Base-by-base conservation (phyloP, 1,284 basidiomycete genomes). In the Leccinum pallidistipes region DNA sequence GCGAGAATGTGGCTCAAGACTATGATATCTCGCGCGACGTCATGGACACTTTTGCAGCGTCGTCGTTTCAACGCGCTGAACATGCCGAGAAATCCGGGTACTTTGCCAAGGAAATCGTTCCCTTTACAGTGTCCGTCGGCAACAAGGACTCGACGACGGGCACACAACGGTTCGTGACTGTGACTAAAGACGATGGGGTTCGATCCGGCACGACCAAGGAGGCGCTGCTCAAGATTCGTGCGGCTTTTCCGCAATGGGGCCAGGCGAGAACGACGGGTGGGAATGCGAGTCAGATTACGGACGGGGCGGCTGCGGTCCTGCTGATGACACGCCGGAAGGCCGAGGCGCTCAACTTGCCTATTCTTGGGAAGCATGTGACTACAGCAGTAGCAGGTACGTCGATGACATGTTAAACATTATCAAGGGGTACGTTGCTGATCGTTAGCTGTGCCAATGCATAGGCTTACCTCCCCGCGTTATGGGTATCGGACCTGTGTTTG, bases 211-310 rank as follows among this genome's bases (percentile, higher is more conserved):
- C 91, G 12, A 95, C 92, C 0, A 83, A 86, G 69, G 89, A 91
- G 65, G 74, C 73, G 9, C 79, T 96, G 55, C 71, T 73, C 53
- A 92, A 89, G 76, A 86, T 94, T 66, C 84, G 83, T 60, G 66
- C 90, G 5, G 94, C 94, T 3, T 97, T 96, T 78, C 93, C 93
- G 43, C 91, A 95, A 68, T 96, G 93, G 92, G 88, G 87, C 2
- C 86, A 86, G 9, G 76, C 80, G 1, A 83, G 84, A 50, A 94
- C 92, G 16, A 95, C 94, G 5, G 93, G 91, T n/a, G 94, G 94
- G 21, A 97, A 96, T 76, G 92, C 94, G 24, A 88, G 85, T 65
- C 91, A 92, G 72, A 83, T 96, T 63, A 95, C 94, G 5, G 94
- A 97, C 70, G 94, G 94, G 18, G 92, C 90, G 8, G 93, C 94